These are phyloP conservation scores for Exophiala sp. DNA, from an alignment of 2,329 filamentous ascomycete genomes.

Conservation along the genomic window DNA sequence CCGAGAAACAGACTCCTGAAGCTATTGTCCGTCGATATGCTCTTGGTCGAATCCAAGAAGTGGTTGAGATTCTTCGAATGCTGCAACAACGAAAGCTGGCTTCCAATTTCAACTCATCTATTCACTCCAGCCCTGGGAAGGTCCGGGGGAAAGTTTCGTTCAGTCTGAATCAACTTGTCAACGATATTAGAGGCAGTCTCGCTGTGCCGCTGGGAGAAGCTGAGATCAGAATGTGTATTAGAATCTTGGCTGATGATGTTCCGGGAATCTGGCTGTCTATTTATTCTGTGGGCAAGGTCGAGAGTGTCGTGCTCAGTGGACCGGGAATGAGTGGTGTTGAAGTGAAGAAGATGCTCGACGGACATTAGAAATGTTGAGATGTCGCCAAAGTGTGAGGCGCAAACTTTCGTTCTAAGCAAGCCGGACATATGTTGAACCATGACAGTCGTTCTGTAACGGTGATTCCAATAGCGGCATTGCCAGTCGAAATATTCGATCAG, in stretches of 20 bases:
- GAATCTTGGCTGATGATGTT: slow-evolving; percentile 43
- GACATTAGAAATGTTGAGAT: neutral
- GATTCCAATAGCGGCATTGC: too few species aligned
- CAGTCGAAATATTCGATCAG: too few species aligned
- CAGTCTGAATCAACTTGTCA: slow-evolving; percentile 56
- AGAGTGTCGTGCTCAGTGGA: slow-evolving; percentile 25
- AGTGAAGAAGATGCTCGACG: slow-evolving; percentile 17
- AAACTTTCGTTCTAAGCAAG: neutral
- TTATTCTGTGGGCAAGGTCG: slow-evolving; percentile 31
- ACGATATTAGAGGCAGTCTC: slow-evolving; percentile 63
- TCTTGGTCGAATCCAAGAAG: slow-evolving; percentile 61
- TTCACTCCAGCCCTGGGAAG: slow-evolving; percentile 35
- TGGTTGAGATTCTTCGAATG: slow-evolving; percentile 62
- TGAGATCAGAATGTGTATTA: slow-evolving; percentile 45
- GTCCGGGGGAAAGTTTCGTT: slow-evolving; percentile 56
- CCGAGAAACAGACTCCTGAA: slow-evolving; percentile 44
- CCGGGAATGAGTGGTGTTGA: slow-evolving; percentile 22
- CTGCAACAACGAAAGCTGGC: slow-evolving; percentile 42
- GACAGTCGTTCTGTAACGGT: too few species aligned
- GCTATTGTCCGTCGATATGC: slow-evolving; percentile 59
- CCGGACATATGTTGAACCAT: neutral
- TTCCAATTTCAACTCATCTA: slow-evolving; percentile 25
- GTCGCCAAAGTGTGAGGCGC: neutral
- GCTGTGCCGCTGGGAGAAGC: slow-evolving; percentile 44
- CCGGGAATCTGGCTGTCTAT: slow-evolving; percentile 48